Base-by-base conservation (phyloP, 75 land plant species). In the Azolla pinnata region DNA sequence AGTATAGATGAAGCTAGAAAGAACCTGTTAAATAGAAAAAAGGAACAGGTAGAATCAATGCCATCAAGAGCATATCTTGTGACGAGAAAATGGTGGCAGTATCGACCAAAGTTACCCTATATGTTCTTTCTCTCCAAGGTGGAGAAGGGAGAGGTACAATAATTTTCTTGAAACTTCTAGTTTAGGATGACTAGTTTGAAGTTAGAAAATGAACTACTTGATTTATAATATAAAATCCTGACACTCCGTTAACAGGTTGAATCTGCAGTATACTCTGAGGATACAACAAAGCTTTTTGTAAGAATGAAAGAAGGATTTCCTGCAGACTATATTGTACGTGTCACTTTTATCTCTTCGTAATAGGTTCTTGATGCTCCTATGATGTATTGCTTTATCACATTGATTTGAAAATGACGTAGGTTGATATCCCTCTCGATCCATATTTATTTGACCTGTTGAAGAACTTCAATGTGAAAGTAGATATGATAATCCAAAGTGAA, bases 271-370 rank as follows among this genome's bases (percentile, higher is more conserved):
- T 93, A 85, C 38, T 79, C 81, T 5, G 83, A 81, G 46, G 90
- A 88, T 52, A 57, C 75, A 34, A 85, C 72, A 63, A 81, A 67
- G 63, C 34, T 88, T 61, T 93, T 75, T 69, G 83, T 85, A 20
- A 81, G 79, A 33, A 93, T 93, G 98, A 93, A 83, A 69, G 98
- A 93, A 65, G 98, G 98, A 1, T 93, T 93, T 51, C 98, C 98
- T 5, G 73, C 83, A 30, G 98, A 93, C 59, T 93, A 74, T 69
- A 62, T 71, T 66, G 95, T 88, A 67, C 49, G 79, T 67, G 8
- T 62, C 29, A 14, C 19, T 33, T 29, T 19, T n/a, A 18, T 31
- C 14, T 14, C 34, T 19, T 23, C 19, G 1, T 0, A 0, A 47
- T 48, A 0, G 27, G 28, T 64, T 34, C 12, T 2, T 14, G 30